Evolutionary conservation across 208 protist genomes (phyloP).

Genomic region (Leptomonas seymouri): DNA sequence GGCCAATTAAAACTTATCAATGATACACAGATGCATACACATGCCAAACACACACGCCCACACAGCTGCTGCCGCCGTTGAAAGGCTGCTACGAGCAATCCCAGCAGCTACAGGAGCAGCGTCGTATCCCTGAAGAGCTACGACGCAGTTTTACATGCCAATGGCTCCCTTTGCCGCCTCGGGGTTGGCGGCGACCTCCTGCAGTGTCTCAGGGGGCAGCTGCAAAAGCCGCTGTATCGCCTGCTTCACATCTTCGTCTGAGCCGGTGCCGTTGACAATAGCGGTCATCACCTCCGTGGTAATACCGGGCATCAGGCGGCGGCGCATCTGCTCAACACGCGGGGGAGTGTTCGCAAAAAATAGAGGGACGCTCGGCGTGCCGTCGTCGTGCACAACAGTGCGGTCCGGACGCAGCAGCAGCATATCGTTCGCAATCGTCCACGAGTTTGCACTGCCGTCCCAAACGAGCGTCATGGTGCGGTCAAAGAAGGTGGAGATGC

Average conservation of each 20-base stretch:
- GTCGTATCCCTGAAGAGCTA: background rate
- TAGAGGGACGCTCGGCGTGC: constrained; percentile 46
- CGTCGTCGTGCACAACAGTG: constrained; percentile 61
- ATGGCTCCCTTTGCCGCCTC: constrained; percentile 41
- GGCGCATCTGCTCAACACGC: constrained; percentile 68
- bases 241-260: constrained; percentile 53
- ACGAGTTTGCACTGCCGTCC: constrained; percentile 37
- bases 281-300: constrained; percentile 58
- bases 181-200: constrained; percentile 32
- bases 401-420: constrained; percentile 79
- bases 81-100: too few relatives aligned
- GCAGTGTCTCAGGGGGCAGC: constrained; percentile 51
- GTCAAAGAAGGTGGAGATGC: constrained; percentile 77
- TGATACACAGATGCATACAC: too few relatives aligned
- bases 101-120: too few relatives aligned
- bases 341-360: constrained; percentile 69
- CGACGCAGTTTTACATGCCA: constrained; percentile 5
- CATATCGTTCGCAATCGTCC: constrained; percentile 82
- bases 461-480: constrained; percentile 67
- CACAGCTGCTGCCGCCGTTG: too few relatives aligned
- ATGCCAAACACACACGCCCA: too few relatives aligned
- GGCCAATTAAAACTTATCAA: background rate
- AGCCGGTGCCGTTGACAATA: constrained; percentile 42
- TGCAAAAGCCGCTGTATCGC: constrained; percentile 32
- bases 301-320: constrained; percentile 48